phyloP scores from a whole-genome alignment of 1,284 basidiomycete species.

The Rhodotorula sp. region DNA sequence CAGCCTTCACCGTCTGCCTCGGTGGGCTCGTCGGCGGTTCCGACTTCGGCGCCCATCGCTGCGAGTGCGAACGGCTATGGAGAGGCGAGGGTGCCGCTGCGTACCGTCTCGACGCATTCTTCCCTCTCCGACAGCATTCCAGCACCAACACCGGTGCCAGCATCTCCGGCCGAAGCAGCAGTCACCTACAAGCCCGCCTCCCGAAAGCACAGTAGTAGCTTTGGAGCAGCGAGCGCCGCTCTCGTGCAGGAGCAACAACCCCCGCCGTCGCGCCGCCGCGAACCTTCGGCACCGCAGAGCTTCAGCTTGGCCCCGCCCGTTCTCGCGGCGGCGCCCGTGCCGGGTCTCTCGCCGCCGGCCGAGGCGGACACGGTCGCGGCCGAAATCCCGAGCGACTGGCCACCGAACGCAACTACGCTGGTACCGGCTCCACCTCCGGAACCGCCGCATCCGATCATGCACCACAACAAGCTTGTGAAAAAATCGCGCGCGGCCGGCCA shows the following conservation, averaged over 20 bases:
- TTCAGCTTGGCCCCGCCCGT: not conserved
- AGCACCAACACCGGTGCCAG: not conserved
- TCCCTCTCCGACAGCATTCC: not conserved
- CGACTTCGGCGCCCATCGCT: not conserved
- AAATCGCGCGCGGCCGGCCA: conserved; percentile 12
- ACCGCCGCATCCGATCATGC: not conserved
- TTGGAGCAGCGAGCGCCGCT: not conserved
- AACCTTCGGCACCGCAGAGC: not conserved
- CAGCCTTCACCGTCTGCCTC: conserved; percentile 4
- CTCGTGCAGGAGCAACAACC: not conserved
- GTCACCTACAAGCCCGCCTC: not conserved
- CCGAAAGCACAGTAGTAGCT: not conserved
- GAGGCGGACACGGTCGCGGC: not conserved
- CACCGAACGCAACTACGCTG: not conserved
- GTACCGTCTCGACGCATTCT: not conserved
- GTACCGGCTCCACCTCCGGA: not conserved
- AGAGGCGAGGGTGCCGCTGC: not conserved
- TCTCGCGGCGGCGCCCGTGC: not conserved
- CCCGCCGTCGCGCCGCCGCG: not conserved
- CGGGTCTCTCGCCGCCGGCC: not conserved
- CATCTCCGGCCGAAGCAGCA: not conserved
- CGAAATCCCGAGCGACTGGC: not conserved
- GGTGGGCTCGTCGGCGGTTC: not conserved
- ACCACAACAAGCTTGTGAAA: conserved; percentile 19
- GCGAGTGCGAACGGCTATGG: no score